These are phyloP conservation scores for Spathaspora passalidarum DNA, from an alignment of 805 yeast species.

Conservation along the genomic window DNA sequence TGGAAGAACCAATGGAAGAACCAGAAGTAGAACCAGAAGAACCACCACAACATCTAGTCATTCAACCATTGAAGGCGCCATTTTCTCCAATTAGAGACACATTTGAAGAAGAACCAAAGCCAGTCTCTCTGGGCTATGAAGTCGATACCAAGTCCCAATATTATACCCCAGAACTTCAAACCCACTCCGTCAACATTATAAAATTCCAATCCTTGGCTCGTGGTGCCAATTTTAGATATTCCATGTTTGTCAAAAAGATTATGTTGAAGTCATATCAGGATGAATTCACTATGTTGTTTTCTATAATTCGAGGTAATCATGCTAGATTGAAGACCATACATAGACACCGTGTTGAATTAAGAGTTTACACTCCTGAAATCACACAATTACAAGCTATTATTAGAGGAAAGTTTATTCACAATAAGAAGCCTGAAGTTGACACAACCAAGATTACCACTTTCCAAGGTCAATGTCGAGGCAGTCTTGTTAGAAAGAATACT, in stretches of 20 bases:
- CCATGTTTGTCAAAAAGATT: conserved; percentile 58
- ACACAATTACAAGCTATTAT: conserved; percentile 39
- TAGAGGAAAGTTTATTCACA: conserved; percentile 21
- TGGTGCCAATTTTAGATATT: conserved; percentile 66
- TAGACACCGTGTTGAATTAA: conserved; percentile 32
- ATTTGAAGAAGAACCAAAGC: background rate
- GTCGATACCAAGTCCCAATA: background rate
- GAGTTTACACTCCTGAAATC: conserved; percentile 26
- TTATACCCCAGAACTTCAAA: conserved; percentile 7
- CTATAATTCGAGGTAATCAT: conserved; percentile 49
- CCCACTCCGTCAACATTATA: conserved; percentile 26
- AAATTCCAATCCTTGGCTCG: conserved; percentile 66
- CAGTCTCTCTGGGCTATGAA: too few relatives aligned
- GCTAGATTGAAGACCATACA: conserved; percentile 28
- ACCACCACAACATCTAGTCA: background rate
- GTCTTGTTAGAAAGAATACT: conserved; percentile 21
- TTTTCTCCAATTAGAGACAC: background rate
- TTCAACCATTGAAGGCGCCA: background rate
- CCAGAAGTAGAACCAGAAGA: background rate
- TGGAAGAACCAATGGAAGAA: background rate
- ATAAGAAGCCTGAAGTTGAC: conserved; percentile 7
- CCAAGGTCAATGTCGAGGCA: conserved; percentile 46
- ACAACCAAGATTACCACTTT: conserved; percentile 23
- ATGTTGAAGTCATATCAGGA: conserved; percentile 56
- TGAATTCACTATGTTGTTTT: conserved; percentile 47